Conservation (phyloP, 176 grass and related monocot genomes). For the Lolium rigidum region DNA sequence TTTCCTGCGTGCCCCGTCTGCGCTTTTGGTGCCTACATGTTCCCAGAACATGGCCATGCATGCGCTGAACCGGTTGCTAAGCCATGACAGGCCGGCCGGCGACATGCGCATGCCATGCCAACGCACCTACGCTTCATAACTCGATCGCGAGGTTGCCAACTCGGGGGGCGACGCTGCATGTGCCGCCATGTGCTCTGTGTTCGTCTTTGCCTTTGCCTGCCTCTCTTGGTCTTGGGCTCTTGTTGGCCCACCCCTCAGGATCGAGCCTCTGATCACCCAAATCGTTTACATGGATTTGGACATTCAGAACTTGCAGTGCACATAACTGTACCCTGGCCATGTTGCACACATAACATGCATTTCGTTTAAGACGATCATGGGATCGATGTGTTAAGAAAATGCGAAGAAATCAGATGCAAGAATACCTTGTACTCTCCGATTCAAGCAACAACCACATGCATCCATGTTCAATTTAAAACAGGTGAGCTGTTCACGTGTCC, state of each 20-base stretch:
- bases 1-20: neutral
- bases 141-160: constrained; percentile 39
- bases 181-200: constrained; percentile 54
- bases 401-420: neutral
- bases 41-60: constrained; percentile 6
- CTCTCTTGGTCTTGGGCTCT: neutral
- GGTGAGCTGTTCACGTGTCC: constrained; percentile 13
- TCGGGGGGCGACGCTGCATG: constrained; percentile 46
- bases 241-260: neutral
- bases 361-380: neutral
- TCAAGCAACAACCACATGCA: neutral
- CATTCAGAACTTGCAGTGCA: neutral
- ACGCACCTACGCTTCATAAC: constrained; percentile 43
- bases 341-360: constrained; percentile 17
- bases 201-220: neutral
- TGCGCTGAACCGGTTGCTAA: neutral
- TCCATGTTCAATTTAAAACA: neutral
- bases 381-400: neutral
- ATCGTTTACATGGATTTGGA: neutral
- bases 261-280: neutral
- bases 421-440: constrained; percentile 15
- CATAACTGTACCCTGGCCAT: constrained; percentile 32
- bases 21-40: neutral
- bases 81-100: constrained; percentile 21
- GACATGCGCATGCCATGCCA: constrained; percentile 58